phyloP scores from a whole-genome alignment of 2,329 filamentous ascomycete species.

The Diatrype stigma region DNA sequence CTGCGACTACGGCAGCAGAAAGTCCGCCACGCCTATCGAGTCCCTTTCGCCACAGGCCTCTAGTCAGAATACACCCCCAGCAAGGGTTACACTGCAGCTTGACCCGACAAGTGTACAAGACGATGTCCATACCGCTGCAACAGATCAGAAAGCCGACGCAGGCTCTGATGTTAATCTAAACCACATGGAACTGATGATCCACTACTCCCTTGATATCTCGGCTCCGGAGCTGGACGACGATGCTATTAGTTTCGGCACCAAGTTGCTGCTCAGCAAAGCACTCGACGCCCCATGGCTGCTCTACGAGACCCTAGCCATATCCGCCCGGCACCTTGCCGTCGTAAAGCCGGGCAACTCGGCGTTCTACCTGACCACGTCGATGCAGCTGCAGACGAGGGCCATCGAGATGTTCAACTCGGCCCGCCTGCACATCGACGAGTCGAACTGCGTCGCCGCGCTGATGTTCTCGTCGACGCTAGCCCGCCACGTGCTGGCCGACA shows the following conservation, averaged over 20 bases:
- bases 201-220: constrained; percentile 26
- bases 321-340: constrained; percentile 30
- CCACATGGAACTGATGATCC: constrained; percentile 32
- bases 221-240: constrained; percentile 13
- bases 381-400: constrained; percentile 28
- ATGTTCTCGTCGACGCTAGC: constrained; percentile 31
- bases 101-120: neutral
- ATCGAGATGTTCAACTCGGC: constrained; percentile 26
- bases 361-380: constrained; percentile 20
- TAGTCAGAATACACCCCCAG: neutral
- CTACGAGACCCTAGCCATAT: constrained; percentile 32
- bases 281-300: constrained; percentile 31
- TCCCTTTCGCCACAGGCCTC: constrained; percentile 2
- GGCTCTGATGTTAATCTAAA: constrained; percentile 22
- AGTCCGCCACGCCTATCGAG: constrained; percentile 1
- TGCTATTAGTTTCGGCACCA: constrained; percentile 6
- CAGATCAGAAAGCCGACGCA: neutral
- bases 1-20: constrained; percentile 20
- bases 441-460: constrained; percentile 28
- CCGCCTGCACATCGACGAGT: constrained; percentile 14
- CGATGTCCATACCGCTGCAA: constrained; percentile 1
- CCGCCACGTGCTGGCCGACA: constrained; percentile 31
- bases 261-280: constrained; percentile 16
- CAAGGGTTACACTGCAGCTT: neutral
- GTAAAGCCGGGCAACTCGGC: constrained; percentile 18